Base-by-base conservation (phyloP, 2,329 filamentous ascomycete genomes). In the Cladobotryum protrusum region DNA sequence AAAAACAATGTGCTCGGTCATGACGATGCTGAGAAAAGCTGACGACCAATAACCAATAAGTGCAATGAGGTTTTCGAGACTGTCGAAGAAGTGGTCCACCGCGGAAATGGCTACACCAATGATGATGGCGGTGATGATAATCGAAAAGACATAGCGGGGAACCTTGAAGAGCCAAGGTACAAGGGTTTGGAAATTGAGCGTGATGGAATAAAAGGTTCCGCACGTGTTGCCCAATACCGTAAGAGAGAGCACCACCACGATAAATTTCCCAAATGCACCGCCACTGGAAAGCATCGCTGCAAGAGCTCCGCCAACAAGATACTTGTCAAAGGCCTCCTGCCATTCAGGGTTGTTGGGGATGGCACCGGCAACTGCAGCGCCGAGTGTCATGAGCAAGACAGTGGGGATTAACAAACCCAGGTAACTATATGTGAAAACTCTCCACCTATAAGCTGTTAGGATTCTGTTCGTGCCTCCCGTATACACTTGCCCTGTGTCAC, bases 161-260 rank as follows among this genome's bases (percentile, higher is more conserved):
- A 83, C 69, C 40, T 72, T 70, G 49, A 76, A 69, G 29, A 83
- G 72, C 52, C 72, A 73, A 0, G 82, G 81, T 4, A 81, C 63
- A 17, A 85, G 65, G 56, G 82, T 79, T 64, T 85, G 81, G 63
- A 83, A 79, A 69, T 84, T 83, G 55, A 85, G 72, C 3, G 79
- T 79, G 56, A 84, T 74, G 58, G 77, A 76, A 68, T 85, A 85
- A 65, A 79, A 76, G 14, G 78, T 81, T 14, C 75, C 77, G 2
- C 77, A 70, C 11, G 82, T 70, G 62, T 84, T 84, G 20, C 79
- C 81, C 11, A 85, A 65, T 41, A 84, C 62, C 1, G 75, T 77
- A 37, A 82, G 69, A 5, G 77, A 72, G 15, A 84, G 72, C 7
- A 84, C 61, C 2, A 83, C 80, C 2, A 80, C 74, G 15, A 83